These are phyloP conservation scores for Starmerella kuoi DNA, from an alignment of 805 yeast genomes.

Conservation along the genomic window DNA sequence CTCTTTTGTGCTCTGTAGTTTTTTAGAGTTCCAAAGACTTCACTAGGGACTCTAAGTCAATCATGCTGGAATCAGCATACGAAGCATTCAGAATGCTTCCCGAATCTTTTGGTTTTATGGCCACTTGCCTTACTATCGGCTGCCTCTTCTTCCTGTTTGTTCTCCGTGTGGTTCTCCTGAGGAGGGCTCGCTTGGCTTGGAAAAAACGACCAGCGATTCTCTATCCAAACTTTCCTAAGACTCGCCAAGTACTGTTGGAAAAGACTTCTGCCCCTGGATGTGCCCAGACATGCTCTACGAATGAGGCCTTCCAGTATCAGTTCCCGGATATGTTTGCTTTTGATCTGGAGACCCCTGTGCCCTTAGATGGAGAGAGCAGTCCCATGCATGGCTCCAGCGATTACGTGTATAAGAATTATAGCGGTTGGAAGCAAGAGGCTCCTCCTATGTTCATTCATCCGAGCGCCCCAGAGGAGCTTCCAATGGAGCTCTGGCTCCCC, in stretches of 20 bases:
- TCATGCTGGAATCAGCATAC: too few relatives aligned
- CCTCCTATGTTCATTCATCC: background rate
- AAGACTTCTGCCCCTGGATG: slow-evolving; percentile 2
- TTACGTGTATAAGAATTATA: too few relatives aligned
- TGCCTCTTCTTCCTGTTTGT: too few relatives aligned
- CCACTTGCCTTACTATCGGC: too few relatives aligned
- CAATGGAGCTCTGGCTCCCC: slow-evolving; percentile 10
- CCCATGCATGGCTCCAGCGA: too few relatives aligned
- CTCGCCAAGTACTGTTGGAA: slow-evolving; percentile 5
- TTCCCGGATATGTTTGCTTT: background rate
- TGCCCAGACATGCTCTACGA: slow-evolving; percentile 11
- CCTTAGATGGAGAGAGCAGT: background rate
- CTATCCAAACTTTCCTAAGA: slow-evolving; percentile 6
- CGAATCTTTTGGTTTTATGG: too few relatives aligned
- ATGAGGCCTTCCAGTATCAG: slow-evolving; percentile 9
- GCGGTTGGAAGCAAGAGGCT: background rate
- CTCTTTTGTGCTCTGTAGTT: too few relatives aligned
- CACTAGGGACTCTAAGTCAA: too few relatives aligned
- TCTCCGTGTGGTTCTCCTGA: too few relatives aligned
- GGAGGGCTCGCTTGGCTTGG: background rate
- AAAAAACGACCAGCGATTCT: background rate
- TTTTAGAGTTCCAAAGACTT: too few relatives aligned
- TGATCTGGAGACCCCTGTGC: background rate
- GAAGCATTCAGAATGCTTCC: too few relatives aligned
- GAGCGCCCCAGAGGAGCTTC: slow-evolving; percentile 1